Evolutionary conservation across 2,329 filamentous ascomycete species (phyloP), one percentile per base, ranked within the genome.

Genomic region (Calonectria pteridis): DNA sequence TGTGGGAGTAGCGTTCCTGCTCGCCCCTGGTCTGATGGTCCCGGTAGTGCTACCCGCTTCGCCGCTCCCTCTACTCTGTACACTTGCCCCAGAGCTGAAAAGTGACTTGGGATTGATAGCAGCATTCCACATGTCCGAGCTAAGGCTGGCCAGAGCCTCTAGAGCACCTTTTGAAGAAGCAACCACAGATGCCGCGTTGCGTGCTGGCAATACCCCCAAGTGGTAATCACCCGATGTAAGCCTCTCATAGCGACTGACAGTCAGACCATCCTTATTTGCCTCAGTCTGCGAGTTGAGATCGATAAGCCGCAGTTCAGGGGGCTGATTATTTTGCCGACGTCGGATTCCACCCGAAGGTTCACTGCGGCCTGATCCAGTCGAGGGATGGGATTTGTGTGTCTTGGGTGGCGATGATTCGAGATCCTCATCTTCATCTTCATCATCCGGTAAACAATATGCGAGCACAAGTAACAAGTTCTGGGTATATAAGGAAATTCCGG

Each of bases 401-500:
- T 84, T 83, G 46, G 76, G 70, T 20, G 58, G 83, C 76, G 71
- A 84, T 74, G 23, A 18, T 26, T 49, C 67, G 23, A 73, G 20
- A 50, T 63, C 83, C 2, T 86, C 85, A 10, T 89, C 85, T 13
- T 93, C 89, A 18, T 92, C 90, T n/a, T 94, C 90, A 11, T 93
- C 88, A 58, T 95, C 94, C 46, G 93, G 91, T 74, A 93, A 93
- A 81, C 95, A 93, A 85, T 97, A 98, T 82, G 96, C 96, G 86
- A 99, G 93, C 81, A 98, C 94, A 80, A 98, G 91, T 84, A 99
- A 90, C 78, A 98, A 89, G 82, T 92, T 97, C 83, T 95, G 95
- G 83, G 95, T 98, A 92, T 98, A 98, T 85, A 99, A 90, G 77
- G 96, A 97, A 85, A 99, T 94, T 81, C 97, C 97, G 83, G 97